A percentile compares a stretch with the other conserved stretches of the same genome.
phyloP scores from a whole-genome alignment of 768 basidiomycete species.

The Hysterangium stoloniferum region DNA sequence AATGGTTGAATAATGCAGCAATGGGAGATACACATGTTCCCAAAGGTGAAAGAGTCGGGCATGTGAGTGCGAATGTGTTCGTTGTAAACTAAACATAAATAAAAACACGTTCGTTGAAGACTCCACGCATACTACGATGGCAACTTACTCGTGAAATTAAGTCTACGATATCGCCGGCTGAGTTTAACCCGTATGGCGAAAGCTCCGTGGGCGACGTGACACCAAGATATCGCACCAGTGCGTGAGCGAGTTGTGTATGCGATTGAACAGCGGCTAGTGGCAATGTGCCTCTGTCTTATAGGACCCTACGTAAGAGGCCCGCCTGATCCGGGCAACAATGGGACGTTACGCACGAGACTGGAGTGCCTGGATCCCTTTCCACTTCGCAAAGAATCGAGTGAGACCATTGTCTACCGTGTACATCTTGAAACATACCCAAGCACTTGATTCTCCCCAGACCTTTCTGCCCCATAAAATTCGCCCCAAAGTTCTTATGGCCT shows the following conservation, averaged over 20 bases:
- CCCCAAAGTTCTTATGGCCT: slow-evolving; percentile 73
- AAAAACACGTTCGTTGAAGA: neutral
- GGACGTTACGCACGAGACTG: slow-evolving; percentile 6
- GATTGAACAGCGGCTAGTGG: slow-evolving; percentile 42
- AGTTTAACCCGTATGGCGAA: slow-evolving; percentile 46
- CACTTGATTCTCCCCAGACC: slow-evolving; percentile 43
- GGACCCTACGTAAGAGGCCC: slow-evolving; percentile 1
- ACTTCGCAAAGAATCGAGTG: neutral
- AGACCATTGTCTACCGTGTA: neutral
- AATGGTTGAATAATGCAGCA: slow-evolving; percentile 80
- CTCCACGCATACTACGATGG: neutral
- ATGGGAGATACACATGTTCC: slow-evolving; percentile 80
- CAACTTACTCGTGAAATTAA: slow-evolving; percentile 60
- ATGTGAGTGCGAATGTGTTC: slow-evolving; percentile 84
- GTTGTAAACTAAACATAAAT: slow-evolving; percentile 83
- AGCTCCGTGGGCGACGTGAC: slow-evolving; percentile 53
- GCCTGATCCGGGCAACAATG: neutral
- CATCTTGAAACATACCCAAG: slow-evolving; percentile 41
- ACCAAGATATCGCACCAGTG: slow-evolving; percentile 63
- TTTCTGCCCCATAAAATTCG: slow-evolving; percentile 63
- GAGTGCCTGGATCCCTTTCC: slow-evolving; percentile 8
- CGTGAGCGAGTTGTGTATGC: slow-evolving; percentile 65
- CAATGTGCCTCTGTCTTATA: slow-evolving; percentile 50
- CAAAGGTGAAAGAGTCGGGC: slow-evolving; percentile 68
- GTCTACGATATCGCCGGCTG: slow-evolving; percentile 57